Evolutionary conservation across 2,329 filamentous ascomycete genomes (phyloP).

Genomic region (Fusarium humuli): DNA sequence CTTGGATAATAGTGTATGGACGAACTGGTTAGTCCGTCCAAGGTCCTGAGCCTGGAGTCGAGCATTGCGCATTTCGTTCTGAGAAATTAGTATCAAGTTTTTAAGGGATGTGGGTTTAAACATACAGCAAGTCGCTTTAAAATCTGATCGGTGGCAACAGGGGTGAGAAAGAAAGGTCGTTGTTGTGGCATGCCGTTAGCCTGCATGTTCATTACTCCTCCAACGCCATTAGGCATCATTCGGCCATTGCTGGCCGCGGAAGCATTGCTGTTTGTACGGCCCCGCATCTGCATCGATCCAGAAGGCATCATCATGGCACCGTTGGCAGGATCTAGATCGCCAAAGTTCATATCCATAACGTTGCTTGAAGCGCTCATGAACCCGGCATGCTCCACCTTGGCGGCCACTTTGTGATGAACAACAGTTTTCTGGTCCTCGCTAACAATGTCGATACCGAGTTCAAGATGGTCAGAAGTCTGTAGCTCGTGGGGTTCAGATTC

Average conservation of each 20-base stretch:
- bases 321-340: slow-evolving; percentile 86
- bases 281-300: slow-evolving; percentile 76
- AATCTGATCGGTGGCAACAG: slow-evolving; percentile 93
- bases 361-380: slow-evolving; percentile 80
- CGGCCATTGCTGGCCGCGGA: slow-evolving; percentile 72
- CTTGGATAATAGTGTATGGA: slow-evolving; percentile 80
- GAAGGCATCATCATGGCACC: slow-evolving; percentile 77
- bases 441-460: slow-evolving; percentile 97
- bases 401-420: slow-evolving; percentile 97
- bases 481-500: slow-evolving; percentile 97
- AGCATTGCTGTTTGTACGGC: slow-evolving; percentile 75
- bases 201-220: slow-evolving; percentile 58
- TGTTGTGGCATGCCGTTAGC: slow-evolving; percentile 75
- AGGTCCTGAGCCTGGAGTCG: slow-evolving; percentile 90
- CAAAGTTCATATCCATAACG: slow-evolving; percentile 89
- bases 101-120: not conserved
- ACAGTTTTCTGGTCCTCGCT: slow-evolving; percentile 99
- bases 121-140: slow-evolving; percentile 71
- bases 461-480: slow-evolving; percentile 89
- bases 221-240: slow-evolving; percentile 62
- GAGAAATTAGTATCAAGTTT: slow-evolving; percentile 36
- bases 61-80: slow-evolving; percentile 92
- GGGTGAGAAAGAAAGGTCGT: slow-evolving; percentile 86
- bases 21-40: slow-evolving; percentile 82
- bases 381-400: slow-evolving; percentile 95